Evolutionary conservation across 768 basidiomycete species (phyloP), one percentile per base, ranked within the genome.

Genomic region (Agrocybe praecox): DNA sequence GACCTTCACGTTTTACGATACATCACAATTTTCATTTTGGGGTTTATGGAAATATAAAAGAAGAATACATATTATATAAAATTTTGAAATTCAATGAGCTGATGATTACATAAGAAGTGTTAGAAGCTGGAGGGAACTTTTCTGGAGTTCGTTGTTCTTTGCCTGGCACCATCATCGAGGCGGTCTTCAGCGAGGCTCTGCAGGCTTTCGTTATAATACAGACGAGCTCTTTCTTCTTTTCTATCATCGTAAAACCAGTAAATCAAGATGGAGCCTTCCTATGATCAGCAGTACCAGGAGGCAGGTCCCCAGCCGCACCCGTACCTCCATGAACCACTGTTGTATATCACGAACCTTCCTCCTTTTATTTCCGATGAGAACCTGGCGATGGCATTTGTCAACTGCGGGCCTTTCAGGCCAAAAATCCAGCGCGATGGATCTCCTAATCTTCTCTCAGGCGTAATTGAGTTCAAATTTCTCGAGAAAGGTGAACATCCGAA

Each of bases 401-500:
- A 78, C 61, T 93, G 90, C 68, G 88, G 87, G 21, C 92, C 91
- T 6, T 91, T 92, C 76, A 83, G 92, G 65, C 92, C 90, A 43
- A 88, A 80, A 70, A 88, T 94, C 61, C 67, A 72, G 48, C 86
- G 88, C 67, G 88, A 90, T 72, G 78, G 72, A 2, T 62, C 76
- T 49, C 75, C 74, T 64, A 76, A 74, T 53, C 72, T 80, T 23
- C 71, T 90, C 24, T 80, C 82, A 51, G 92, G 90, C 26, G 89
- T 85, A 57, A 91, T 94, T 67, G 90, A 94, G 71, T 94, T 94
- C 78, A 91, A 84, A 70, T 87, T 80, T 66, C 77, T 89, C 46
- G 88, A 90, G 67, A 89, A 87, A 80, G 92, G 92, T 92, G 61
- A 67, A 80, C 69, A 32, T 5, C 19, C 26, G 34, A n/a, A 14